A percentile compares a stretch with the other conserved stretches of the same genome.
phyloP scores from a whole-genome alignment of 306 rosid genomes.

The Echinosophora koreensis region DNA sequence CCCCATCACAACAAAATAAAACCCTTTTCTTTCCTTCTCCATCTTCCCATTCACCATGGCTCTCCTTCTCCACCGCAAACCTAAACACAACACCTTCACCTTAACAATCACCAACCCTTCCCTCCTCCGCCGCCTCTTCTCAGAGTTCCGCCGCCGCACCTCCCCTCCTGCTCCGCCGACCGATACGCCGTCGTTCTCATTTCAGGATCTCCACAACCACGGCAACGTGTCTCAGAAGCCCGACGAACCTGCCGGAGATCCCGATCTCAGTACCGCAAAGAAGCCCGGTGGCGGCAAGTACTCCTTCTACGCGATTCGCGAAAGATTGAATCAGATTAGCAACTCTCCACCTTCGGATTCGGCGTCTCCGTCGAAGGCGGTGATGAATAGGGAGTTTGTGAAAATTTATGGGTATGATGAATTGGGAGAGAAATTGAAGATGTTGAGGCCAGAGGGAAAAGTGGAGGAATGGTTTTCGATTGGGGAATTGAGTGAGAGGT shows the following conservation, averaged over 20 bases:
- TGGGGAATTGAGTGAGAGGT: slow-evolving; percentile 72
- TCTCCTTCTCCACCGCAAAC: slow-evolving; percentile 49
- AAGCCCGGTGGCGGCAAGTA: not conserved
- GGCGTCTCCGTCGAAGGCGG: slow-evolving; percentile 1
- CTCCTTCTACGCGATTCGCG: slow-evolving; percentile 36
- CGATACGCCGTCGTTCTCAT: slow-evolving; percentile 35
- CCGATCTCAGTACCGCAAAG: not conserved
- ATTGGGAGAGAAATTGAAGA: slow-evolving; percentile 70
- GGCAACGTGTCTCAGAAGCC: slow-evolving; percentile 25
- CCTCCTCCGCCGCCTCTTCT: slow-evolving; percentile 46
- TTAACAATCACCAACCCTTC: slow-evolving; percentile 35
- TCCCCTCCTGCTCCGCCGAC: slow-evolving; percentile 20
- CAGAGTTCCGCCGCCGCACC: slow-evolving; percentile 47
- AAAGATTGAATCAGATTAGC: slow-evolving; percentile 36
- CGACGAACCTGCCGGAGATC: not conserved
- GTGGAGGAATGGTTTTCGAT: slow-evolving; percentile 64
- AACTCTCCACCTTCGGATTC: slow-evolving; percentile 30
- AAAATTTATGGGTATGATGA: slow-evolving; percentile 51
- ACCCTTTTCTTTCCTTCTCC: not conserved
- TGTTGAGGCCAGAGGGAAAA: slow-evolving; percentile 66
- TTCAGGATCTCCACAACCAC: slow-evolving; percentile 47
- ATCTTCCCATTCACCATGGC: slow-evolving; percentile 43
- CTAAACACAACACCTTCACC: slow-evolving; percentile 10
- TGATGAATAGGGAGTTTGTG: slow-evolving; percentile 48
- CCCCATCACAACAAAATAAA: no score